Evolutionary conservation across 2,329 filamentous ascomycete genomes (phyloP).

Genomic region (Podosphaera leucotricha): DNA sequence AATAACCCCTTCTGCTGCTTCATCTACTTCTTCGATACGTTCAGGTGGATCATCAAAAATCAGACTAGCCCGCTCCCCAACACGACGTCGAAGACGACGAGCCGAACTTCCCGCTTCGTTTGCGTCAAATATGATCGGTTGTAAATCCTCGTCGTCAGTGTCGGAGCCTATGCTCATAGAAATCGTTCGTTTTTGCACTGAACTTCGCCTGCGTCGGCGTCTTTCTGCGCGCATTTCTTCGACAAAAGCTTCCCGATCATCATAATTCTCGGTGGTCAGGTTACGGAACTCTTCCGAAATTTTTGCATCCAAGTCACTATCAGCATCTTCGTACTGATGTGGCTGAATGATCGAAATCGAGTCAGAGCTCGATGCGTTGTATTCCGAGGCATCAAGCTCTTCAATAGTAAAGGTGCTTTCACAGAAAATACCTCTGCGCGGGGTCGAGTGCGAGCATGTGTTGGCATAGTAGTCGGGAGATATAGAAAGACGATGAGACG

Average conservation of each 20-base stretch:
- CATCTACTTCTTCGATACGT: conserved; percentile 15
- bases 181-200: conserved; percentile 14
- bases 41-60: conserved; percentile 16
- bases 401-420: conserved; percentile 15
- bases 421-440: conserved; percentile 3
- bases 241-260: conserved; percentile 11
- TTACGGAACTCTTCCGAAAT: neutral
- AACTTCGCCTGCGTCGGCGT: conserved; percentile 12
- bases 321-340: conserved; percentile 16
- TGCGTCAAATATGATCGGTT: conserved; percentile 11
- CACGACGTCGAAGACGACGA: conserved; percentile 14
- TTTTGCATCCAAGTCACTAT: conserved; percentile 3
- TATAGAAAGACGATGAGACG: conserved; percentile 12
- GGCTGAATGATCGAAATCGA: conserved; percentile 12
- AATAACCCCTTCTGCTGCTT: conserved; percentile 13
- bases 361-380: conserved; percentile 11
- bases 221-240: conserved; percentile 8
- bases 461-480: conserved; percentile 4
- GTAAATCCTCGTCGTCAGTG: conserved; percentile 16
- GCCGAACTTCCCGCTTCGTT: conserved; percentile 15
- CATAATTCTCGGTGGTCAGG: conserved; percentile 4
- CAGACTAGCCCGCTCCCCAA: conserved; percentile 13
- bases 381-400: conserved; percentile 13
- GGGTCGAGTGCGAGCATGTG: conserved; percentile 3
- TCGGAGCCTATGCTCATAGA: conserved; percentile 16